These are phyloP conservation scores for Phalaenopsis aphrodite DNA, from an alignment of 106 monocot species.

Conservation along the genomic window DNA sequence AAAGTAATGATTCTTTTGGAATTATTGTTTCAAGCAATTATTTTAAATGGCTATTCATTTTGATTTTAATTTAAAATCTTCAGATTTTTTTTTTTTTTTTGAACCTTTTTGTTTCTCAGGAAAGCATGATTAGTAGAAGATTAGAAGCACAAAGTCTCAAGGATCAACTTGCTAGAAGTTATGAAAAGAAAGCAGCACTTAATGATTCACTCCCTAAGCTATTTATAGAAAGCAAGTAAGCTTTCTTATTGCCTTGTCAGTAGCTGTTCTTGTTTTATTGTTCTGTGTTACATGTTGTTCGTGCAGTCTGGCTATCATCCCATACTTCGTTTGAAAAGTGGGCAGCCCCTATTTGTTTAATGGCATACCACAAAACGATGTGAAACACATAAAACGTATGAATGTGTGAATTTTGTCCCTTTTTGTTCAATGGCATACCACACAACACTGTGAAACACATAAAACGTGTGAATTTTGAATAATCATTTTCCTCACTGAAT, in stretches of 20 bases:
- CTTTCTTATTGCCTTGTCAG: neutral
- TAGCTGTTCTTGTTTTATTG: neutral
- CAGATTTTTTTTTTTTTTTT: neutral
- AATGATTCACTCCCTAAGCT: conserved; percentile 24
- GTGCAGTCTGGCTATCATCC: neutral
- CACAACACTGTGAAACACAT: neutral
- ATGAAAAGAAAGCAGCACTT: conserved; percentile 12
- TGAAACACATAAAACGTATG: neutral
- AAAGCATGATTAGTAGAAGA: conserved; percentile 42
- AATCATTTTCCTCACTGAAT: no score
- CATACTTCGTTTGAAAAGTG: neutral
- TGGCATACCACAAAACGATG: neutral
- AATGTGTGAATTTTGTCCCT: neutral
- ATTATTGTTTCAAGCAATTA: neutral
- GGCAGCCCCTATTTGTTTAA: no score
- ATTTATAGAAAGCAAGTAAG: conserved; percentile 44
- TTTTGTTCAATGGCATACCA: neutral
- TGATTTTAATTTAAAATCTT: neutral
- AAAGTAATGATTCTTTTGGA: conserved; percentile 24
- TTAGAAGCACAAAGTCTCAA: conserved; percentile 24
- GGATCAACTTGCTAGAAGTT: conserved; percentile 31
- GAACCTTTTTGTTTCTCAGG: conserved; percentile 20
- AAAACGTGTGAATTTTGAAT: neutral
- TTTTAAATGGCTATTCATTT: neutral
- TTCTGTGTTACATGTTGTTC: neutral